A percentile compares a stretch with the other conserved stretches of the same genome.
Conservation (phyloP, 2,329 filamentous ascomycete species). For the Colletotrichum sp. region DNA sequence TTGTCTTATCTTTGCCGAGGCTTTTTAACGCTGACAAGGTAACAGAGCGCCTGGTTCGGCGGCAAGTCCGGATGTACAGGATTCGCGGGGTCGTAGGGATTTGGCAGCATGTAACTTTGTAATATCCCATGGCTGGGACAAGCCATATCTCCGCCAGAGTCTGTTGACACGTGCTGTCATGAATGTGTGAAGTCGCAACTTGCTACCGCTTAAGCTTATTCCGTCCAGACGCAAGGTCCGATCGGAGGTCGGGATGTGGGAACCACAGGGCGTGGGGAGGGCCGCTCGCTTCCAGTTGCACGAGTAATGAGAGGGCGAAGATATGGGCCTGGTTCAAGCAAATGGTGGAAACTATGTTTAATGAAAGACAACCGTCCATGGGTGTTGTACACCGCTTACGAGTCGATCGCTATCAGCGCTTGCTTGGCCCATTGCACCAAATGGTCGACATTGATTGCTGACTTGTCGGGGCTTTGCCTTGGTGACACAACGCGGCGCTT, state of each 20-base stretch:
- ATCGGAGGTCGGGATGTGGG: constrained; percentile 15
- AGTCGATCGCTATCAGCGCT: constrained; percentile 5
- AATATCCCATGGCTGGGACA: not conserved
- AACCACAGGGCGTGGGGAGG: not conserved
- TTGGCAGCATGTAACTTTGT: not conserved
- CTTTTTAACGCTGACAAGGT: not conserved
- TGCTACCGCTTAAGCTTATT: constrained; percentile 17
- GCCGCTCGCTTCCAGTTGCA: not conserved
- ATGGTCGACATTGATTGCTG: not conserved
- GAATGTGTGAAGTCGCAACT: not conserved
- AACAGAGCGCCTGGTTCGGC: constrained; percentile 13
- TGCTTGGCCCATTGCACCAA: constrained; percentile 1
- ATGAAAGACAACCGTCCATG: not conserved
- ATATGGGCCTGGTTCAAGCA: not conserved
- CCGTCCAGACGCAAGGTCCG: constrained; percentile 9
- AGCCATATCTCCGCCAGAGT: not conserved
- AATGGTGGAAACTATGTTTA: constrained; percentile 2
- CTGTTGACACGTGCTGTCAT: not conserved
- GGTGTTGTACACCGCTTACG: constrained; percentile 7
- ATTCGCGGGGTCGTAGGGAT: not conserved
- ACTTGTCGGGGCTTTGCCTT: not conserved
- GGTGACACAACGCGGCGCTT: not conserved
- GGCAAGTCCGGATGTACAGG: constrained; percentile 13
- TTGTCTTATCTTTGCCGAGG: not conserved
- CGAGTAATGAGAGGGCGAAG: constrained; percentile 11